Evolutionary conservation across 2,329 filamentous ascomycete species (phyloP).

Genomic region (Penicillium crustosum): DNA sequence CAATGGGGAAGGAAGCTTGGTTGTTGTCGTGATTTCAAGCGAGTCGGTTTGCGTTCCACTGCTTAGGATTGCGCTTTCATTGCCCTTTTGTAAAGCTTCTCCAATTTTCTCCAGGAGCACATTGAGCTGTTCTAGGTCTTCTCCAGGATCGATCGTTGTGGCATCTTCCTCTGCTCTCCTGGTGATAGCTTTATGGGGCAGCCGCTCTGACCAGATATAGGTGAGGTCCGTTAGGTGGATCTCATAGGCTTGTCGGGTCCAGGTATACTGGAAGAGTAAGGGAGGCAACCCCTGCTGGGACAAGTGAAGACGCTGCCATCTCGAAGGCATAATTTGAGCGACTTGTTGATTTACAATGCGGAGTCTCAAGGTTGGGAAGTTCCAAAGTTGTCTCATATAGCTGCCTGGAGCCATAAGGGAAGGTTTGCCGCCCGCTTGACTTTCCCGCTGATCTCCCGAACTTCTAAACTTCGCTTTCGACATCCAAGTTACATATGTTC

Average conservation of each 20-base stretch:
- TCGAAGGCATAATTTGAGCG: slow-evolving; percentile 30
- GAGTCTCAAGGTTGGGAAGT: slow-evolving; percentile 1
- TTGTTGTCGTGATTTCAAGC: slow-evolving; percentile 49
- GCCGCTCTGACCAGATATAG: slow-evolving; percentile 56
- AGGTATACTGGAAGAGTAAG: slow-evolving; percentile 41
- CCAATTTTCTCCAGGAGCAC: slow-evolving; percentile 58
- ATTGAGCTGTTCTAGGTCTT: slow-evolving; percentile 55
- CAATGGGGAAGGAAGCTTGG: slow-evolving; percentile 55
- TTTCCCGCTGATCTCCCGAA: slow-evolving; percentile 24
- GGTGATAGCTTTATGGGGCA: slow-evolving; percentile 50
- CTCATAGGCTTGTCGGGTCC: slow-evolving; percentile 46
- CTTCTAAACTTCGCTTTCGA: slow-evolving; percentile 18
- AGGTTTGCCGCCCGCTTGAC: slow-evolving; percentile 28
- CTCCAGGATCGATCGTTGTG: slow-evolving; percentile 61
- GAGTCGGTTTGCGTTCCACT: slow-evolving; percentile 30
- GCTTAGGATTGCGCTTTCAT: slow-evolving; percentile 35
- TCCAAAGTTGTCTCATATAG: neutral
- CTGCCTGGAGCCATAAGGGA: slow-evolving; percentile 14
- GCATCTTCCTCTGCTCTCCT: slow-evolving; percentile 49
- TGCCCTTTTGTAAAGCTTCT: slow-evolving; percentile 45
- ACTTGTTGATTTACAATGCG: neutral
- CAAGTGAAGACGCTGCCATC: slow-evolving; percentile 40
- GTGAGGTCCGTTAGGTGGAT: slow-evolving; percentile 59
- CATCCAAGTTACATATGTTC: neutral
- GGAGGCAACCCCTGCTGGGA: slow-evolving; percentile 31